These are phyloP conservation scores for Verticillium albo-atrum DNA, from an alignment of 2,329 filamentous ascomycete species.

Conservation along the genomic window DNA sequence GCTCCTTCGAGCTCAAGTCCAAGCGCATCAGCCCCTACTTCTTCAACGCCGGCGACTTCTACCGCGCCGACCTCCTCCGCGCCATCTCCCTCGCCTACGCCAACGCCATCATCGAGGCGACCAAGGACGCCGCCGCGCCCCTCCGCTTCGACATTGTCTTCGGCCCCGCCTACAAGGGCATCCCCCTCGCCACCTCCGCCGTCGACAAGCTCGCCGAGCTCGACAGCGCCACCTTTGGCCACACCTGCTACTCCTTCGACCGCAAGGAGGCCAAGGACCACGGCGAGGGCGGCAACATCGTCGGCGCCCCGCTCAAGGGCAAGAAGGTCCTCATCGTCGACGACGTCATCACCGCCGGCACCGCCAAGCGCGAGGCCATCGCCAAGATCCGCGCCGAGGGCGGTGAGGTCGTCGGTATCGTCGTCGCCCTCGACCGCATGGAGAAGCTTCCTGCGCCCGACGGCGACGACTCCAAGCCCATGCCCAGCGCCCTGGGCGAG, in stretches of 20 bases:
- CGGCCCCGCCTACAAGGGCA: conserved; percentile 94
- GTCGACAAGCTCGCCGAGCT: conserved; percentile 70
- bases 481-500: conserved; percentile 80
- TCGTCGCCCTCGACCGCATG: conserved; percentile 83
- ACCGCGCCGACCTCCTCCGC: conserved; percentile 71
- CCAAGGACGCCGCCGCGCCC: conserved; percentile 27
- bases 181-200: conserved; percentile 78
- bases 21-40: conserved; percentile 92
- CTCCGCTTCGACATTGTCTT: conserved; percentile 81
- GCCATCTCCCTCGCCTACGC: conserved; percentile 82
- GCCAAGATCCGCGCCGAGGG: conserved; percentile 83
- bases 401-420: conserved; percentile 78
- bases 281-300: conserved; percentile 89
- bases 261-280: conserved; percentile 96
- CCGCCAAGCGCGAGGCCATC: conserved; percentile 88
- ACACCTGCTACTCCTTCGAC: conserved; percentile 83
- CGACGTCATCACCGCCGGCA: conserved; percentile 94
- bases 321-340: conserved; percentile 88
- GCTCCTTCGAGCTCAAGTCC: conserved; percentile 86
- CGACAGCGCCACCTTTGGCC: conserved; percentile 60
- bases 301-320: conserved; percentile 79
- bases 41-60: conserved; percentile 93
- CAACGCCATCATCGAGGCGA: conserved; percentile 50
- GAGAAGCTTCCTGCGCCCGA: conserved; percentile 69
- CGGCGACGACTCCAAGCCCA: conserved; percentile 62